Percentiles rank a stretch among this genome's conserved stretches.
phyloP scores from a whole-genome alignment of 2,329 filamentous ascomycete genomes.

The Pezicula neosporulosa region DNA sequence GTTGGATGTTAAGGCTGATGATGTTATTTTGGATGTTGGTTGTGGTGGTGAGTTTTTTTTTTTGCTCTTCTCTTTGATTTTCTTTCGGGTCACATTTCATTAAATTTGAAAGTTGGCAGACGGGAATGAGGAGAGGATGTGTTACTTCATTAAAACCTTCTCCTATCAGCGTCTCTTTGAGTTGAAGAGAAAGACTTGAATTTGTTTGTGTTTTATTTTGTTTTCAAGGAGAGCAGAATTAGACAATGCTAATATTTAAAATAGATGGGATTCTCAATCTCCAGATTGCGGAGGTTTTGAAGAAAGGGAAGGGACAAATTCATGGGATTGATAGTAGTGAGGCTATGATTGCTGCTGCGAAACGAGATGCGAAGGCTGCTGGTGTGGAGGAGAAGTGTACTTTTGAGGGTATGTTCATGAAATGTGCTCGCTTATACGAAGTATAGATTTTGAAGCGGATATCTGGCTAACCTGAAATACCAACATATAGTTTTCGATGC shows the following conservation, averaged over 20 bases:
- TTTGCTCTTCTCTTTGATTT: background rate
- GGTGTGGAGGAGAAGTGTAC: constrained; percentile 15
- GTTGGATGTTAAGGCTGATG: constrained; percentile 54
- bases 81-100: background rate
- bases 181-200: too few species aligned
- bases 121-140: too few species aligned
- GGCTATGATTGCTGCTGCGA: constrained; percentile 54
- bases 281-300: constrained; percentile 45
- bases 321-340: constrained; percentile 57
- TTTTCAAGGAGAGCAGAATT: background rate
- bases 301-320: constrained; percentile 43
- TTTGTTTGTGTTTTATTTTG: too few species aligned
- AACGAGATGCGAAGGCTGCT: constrained; percentile 27
- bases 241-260: constrained; percentile 3
- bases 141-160: too few species aligned
- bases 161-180: too few species aligned
- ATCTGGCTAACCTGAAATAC: background rate
- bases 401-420: constrained; percentile 18
- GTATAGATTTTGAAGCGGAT: background rate
- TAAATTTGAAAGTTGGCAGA: background rate
- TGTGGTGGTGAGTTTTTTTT: constrained; percentile 50
- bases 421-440: background rate
- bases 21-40: constrained; percentile 58
- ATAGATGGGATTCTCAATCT: constrained; percentile 56
- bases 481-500: constrained; percentile 41